Percentiles rank a stretch among this genome's conserved stretches.
These are phyloP conservation scores for Austropuccinia psidii DNA, from an alignment of 1,284 basidiomycete genomes.

Conservation along the genomic window DNA sequence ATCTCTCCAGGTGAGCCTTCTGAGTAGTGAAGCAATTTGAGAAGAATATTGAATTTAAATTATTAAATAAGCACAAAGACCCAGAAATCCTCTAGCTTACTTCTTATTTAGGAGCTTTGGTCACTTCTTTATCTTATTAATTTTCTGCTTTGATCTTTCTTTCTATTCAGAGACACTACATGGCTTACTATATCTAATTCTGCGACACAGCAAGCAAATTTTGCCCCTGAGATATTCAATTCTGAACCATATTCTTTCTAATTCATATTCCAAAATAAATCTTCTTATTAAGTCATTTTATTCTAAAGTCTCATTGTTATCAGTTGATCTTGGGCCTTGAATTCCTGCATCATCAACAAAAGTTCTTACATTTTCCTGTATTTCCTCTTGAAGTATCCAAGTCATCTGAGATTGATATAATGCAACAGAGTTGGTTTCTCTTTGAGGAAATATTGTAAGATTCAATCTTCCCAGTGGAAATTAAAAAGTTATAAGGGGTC, in stretches of 20 bases:
- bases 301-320: background rate
- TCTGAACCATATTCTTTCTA: constrained; percentile 1
- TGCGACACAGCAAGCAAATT: background rate
- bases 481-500: background rate
- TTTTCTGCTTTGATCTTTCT: too few species aligned
- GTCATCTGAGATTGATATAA: background rate
- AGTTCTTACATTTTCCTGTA: background rate
- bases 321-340: background rate
- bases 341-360: background rate
- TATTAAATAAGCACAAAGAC: too few species aligned
- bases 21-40: too few species aligned
- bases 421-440: background rate
- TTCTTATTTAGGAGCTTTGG: too few species aligned
- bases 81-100: too few species aligned
- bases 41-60: too few species aligned
- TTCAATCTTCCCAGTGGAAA: background rate
- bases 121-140: background rate
- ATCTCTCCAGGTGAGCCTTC: too few species aligned
- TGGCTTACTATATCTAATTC: background rate
- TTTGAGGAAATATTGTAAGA: background rate
- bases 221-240: background rate
- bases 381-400: background rate
- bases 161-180: background rate
- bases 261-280: background rate
- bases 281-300: background rate